phyloP scores from a whole-genome alignment of 441 rosid species.

The Mallotus repandus region DNA sequence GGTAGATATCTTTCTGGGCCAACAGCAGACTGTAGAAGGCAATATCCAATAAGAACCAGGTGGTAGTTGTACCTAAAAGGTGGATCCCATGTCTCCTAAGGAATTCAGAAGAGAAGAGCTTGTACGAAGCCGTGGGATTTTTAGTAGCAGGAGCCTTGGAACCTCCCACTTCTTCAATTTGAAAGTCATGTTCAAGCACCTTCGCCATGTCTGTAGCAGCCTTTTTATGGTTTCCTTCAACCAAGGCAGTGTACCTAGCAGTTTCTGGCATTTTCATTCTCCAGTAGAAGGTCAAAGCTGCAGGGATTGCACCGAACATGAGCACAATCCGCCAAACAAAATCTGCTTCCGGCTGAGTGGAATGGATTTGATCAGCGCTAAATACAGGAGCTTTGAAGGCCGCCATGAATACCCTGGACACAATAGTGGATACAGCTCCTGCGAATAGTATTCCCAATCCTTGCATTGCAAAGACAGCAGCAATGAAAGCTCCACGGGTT shows the following conservation, averaged over 20 bases:
- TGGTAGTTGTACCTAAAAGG: conserved; percentile 43
- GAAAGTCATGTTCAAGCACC: conserved; percentile 39
- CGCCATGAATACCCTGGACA: conserved; percentile 36
- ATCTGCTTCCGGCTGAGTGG: conserved; percentile 48
- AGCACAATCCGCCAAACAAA: conserved; percentile 49
- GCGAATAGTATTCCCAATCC: conserved; percentile 55
- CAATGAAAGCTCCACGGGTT: conserved; percentile 60
- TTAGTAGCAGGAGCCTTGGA: neutral
- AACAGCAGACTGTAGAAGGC: conserved; percentile 49
- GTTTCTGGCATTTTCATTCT: conserved; percentile 69
- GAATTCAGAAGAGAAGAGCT: conserved; percentile 38
- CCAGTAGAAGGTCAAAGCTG: conserved; percentile 54
- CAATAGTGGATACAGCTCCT: conserved; percentile 44
- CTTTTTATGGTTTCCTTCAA: conserved; percentile 47
- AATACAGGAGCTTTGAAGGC: conserved; percentile 35
- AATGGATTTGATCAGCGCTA: conserved; percentile 19
- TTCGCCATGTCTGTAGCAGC: conserved; percentile 60
- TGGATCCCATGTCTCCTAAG: conserved; percentile 40
- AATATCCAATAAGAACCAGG: conserved; percentile 51
- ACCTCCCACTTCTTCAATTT: conserved; percentile 1
- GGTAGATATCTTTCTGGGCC: conserved; percentile 46
- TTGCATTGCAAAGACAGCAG: conserved; percentile 65
- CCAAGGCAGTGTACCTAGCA: conserved; percentile 60
- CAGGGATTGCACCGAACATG: conserved; percentile 59
- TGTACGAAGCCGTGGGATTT: conserved; percentile 26